phyloP scores from a whole-genome alignment of 352 stramenopile genomes.

The Phytophthora pluvialis region DNA sequence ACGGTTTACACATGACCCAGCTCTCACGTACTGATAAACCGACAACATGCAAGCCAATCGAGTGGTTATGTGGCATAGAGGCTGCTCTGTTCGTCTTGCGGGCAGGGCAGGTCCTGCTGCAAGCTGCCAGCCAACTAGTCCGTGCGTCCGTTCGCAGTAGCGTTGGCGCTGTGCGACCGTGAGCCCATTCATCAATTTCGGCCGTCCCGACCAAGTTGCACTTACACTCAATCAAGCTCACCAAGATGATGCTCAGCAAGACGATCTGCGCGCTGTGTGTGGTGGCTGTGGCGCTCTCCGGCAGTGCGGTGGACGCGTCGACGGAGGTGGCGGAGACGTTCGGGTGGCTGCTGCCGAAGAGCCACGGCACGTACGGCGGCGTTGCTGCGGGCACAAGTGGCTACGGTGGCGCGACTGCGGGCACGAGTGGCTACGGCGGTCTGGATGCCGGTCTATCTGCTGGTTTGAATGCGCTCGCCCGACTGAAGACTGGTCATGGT shows the following conservation, averaged over 20 bases:
- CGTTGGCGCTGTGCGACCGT: neutral
- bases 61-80: no score
- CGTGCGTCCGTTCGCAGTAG: no score
- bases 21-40: no score
- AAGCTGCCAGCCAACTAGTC: no score
- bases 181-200: neutral
- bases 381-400: neutral
- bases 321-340: constrained; percentile 14
- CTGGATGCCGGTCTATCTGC: neutral
- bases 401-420: neutral
- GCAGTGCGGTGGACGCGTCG: constrained; percentile 9
- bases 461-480: neutral
- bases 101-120: no score
- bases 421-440: neutral
- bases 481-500: neutral
- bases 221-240: neutral
- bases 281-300: constrained; percentile 6
- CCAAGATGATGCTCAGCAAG: constrained; percentile 10
- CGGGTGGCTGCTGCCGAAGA: constrained; percentile 13
- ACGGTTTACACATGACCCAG: no score
- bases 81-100: no score
- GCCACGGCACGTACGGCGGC: constrained; percentile 8
- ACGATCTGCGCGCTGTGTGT: constrained; percentile 23
- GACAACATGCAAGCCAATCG: no score
- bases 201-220: neutral